phyloP scores from a whole-genome alignment of 1,139 yeast genomes.

The Magnusiomyces tetraspermus region DNA sequence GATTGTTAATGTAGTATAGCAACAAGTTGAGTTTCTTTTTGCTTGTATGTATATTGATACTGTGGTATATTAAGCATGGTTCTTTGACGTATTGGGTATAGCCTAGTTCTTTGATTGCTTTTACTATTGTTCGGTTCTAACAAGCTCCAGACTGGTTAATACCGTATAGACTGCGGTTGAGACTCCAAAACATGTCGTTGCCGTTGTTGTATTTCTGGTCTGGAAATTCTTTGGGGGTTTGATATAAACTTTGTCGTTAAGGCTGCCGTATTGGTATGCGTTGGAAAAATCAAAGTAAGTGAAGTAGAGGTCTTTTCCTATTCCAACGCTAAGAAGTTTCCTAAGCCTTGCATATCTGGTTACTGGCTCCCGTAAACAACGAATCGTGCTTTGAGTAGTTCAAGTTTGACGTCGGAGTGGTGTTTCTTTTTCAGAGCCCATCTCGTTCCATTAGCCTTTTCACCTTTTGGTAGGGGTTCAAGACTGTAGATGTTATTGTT shows the following conservation, averaged over 20 bases:
- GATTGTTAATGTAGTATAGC: background rate
- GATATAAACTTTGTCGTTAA: background rate
- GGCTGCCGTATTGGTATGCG: background rate
- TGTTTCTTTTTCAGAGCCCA: slow-evolving; percentile 12
- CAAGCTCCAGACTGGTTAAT: background rate
- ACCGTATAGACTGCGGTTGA: background rate
- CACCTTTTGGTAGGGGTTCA: background rate
- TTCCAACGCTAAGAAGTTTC: background rate
- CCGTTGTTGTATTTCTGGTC: background rate
- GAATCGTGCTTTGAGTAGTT: slow-evolving; percentile 14
- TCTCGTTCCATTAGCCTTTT: background rate
- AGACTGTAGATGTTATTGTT: background rate
- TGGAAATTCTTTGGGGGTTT: background rate
- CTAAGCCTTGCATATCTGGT: slow-evolving; percentile 15
- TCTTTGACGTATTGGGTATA: background rate
- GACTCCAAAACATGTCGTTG: background rate
- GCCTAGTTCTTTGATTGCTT: background rate
- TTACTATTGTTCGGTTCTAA: background rate
- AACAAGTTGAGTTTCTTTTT: background rate
- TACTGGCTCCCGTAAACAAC: slow-evolving; percentile 17
- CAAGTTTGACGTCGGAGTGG: slow-evolving; percentile 7
- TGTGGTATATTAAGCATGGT: background rate
- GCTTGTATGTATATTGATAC: background rate
- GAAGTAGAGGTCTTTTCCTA: background rate
- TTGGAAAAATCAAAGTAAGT: background rate